Percentiles rank a stretch among this genome's conserved stretches.
These are phyloP conservation scores for Penicillium angulare DNA, from an alignment of 495 filamentous ascomycete species.

Conservation along the genomic window DNA sequence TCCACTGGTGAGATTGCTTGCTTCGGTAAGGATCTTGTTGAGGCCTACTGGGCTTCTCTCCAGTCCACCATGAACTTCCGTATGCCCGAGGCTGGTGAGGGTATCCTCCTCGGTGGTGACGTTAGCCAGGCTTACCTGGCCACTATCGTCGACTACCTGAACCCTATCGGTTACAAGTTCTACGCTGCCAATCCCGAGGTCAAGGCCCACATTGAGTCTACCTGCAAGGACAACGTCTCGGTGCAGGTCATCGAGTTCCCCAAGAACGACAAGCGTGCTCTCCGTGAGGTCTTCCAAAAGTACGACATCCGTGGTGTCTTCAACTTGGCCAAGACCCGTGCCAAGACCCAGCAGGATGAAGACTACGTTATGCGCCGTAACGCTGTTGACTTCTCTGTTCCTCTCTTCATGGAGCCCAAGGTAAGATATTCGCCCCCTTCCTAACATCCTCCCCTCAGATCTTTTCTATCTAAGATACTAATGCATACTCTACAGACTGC, in stretches of 20 bases:
- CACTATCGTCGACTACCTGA: slow-evolving; percentile 76
- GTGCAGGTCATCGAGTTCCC: slow-evolving; percentile 97
- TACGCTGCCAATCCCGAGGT: slow-evolving; percentile 79
- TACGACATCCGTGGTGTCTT: slow-evolving; percentile 95
- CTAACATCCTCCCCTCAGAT: not conserved
- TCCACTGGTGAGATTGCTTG: slow-evolving; percentile 97
- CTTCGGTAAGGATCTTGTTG: slow-evolving; percentile 92
- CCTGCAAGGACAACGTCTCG: slow-evolving; percentile 58
- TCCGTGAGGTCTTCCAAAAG: slow-evolving; percentile 95
- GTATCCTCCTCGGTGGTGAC: slow-evolving; percentile 91
- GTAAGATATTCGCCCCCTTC: slow-evolving; percentile 56
- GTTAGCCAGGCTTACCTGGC: slow-evolving; percentile 62
- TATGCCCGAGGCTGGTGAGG: slow-evolving; percentile 86
- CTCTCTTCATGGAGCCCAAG: slow-evolving; percentile 98
- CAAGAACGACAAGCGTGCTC: slow-evolving; percentile 89
- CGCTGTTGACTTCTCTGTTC: slow-evolving; percentile 96
- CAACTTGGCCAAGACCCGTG: slow-evolving; percentile 84
- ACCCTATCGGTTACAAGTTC: slow-evolving; percentile 89
- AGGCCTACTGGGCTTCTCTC: slow-evolving; percentile 95
- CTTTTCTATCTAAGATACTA: not conserved
- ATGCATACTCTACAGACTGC: slow-evolving; percentile 67
- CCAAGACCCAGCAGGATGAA: slow-evolving; percentile 81
- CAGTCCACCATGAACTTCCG: slow-evolving; percentile 99
- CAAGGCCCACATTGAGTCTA: slow-evolving; percentile 76
- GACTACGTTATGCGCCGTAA: slow-evolving; percentile 99